These are phyloP conservation scores for Fomitopsis pinicola DNA, from an alignment of 1,284 basidiomycete species.

Conservation along the genomic window DNA sequence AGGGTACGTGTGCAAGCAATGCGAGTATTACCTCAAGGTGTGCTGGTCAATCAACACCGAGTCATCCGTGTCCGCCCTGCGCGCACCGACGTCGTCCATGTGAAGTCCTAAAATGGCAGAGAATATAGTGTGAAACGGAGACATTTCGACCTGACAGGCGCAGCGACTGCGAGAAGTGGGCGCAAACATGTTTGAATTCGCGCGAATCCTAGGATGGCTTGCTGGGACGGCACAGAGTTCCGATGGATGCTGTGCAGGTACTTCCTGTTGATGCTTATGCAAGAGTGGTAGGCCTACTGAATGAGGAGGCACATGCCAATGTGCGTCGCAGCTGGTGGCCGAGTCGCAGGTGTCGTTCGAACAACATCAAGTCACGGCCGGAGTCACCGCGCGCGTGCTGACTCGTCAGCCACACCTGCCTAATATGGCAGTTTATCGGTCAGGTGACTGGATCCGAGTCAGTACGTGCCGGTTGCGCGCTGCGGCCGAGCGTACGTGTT, in stretches of 20 bases:
- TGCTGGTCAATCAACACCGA: not conserved
- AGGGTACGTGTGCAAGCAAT: not conserved
- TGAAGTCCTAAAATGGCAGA: not conserved
- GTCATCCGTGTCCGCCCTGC: not conserved
- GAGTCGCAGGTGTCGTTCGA: not conserved
- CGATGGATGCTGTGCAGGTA: not conserved
- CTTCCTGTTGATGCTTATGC: not conserved
- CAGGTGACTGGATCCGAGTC: slow-evolving; percentile 4
- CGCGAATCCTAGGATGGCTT: not conserved
- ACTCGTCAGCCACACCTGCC: slow-evolving; percentile 1
- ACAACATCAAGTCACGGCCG: not conserved
- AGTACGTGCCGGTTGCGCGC: not conserved
- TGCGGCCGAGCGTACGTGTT: not conserved
- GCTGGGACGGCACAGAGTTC: not conserved
- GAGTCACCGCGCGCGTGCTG: slow-evolving; percentile 1
- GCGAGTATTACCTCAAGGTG: not conserved
- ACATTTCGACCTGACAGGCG: slow-evolving; percentile 1
- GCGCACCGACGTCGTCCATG: not conserved
- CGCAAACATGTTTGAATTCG: not conserved
- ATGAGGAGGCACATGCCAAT: not conserved
- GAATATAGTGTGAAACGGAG: not conserved
- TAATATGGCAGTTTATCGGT: not conserved
- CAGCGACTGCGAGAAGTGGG: slow-evolving; percentile 4
- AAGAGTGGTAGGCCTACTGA: not conserved
- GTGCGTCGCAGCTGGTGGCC: not conserved